phyloP scores from a whole-genome alignment of 768 basidiomycete genomes.

The Dioszegia aurantiaca region DNA sequence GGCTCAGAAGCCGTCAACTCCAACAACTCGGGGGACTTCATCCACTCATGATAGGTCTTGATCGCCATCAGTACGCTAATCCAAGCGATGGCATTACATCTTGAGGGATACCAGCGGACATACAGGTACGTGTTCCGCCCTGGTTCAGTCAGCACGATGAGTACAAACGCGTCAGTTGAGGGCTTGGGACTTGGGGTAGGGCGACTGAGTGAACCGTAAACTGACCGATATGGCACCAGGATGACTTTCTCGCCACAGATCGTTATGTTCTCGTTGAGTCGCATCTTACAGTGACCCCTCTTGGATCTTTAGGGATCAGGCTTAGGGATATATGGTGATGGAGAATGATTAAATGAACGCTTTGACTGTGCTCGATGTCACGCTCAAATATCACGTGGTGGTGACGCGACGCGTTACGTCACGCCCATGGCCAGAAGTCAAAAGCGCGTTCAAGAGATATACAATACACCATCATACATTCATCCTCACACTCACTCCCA shows the following conservation, averaged over 20 bases:
- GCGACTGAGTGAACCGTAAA: slow-evolving; percentile 9
- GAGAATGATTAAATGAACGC: too few relatives aligned
- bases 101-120: slow-evolving; percentile 15
- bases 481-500: neutral
- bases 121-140: slow-evolving; percentile 57
- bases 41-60: slow-evolving; percentile 85
- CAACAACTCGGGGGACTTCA: slow-evolving; percentile 70
- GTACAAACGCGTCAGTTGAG: too few relatives aligned
- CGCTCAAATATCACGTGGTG: too few relatives aligned
- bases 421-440: too few relatives aligned
- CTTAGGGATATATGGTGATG: too few relatives aligned
- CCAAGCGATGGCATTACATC: neutral
- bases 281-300: slow-evolving; percentile 56
- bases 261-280: slow-evolving; percentile 64
- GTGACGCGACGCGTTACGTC: too few relatives aligned
- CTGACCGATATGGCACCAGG: slow-evolving; percentile 73
- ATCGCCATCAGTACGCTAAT: slow-evolving; percentile 1
- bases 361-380: too few relatives aligned
- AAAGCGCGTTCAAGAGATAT: too few relatives aligned
- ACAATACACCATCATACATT: too few relatives aligned
- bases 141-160: slow-evolving; percentile 6
- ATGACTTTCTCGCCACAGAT: slow-evolving; percentile 67
- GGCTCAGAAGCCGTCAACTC: slow-evolving; percentile 81
- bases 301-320: neutral
- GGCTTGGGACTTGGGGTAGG: too few relatives aligned